phyloP scores from a whole-genome alignment of 2,329 filamentous ascomycete genomes.

The Plenodomus lindquistii region DNA sequence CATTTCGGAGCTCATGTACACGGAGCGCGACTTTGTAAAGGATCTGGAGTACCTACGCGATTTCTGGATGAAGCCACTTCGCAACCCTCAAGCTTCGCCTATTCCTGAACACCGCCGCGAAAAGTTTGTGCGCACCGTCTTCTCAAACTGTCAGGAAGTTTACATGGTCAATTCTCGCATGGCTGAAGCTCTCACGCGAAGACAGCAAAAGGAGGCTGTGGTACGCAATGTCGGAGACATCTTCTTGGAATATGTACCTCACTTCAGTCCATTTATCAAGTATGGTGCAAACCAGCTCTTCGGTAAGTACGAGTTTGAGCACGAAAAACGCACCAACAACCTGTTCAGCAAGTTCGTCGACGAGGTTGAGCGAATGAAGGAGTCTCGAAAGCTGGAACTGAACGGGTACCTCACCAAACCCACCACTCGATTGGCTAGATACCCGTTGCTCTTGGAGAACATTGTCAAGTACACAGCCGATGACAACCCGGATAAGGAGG shows the following conservation, averaged over 20 bases:
- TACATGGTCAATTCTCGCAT: conserved; percentile 88
- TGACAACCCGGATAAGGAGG: conserved; percentile 84
- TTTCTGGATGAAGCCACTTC: conserved; percentile 95
- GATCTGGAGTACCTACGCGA: conserved; percentile 96
- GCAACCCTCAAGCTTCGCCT: conserved; percentile 70
- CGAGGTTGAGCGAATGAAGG: conserved; percentile 92
- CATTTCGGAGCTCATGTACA: conserved; percentile 98
- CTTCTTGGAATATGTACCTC: conserved; percentile 87
- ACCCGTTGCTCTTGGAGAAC: conserved; percentile 88
- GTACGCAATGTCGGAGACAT: conserved; percentile 91
- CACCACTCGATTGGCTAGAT: conserved; percentile 90
- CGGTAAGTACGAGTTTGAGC: conserved; percentile 97
- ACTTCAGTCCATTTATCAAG: conserved; percentile 93
- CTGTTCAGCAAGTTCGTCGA: conserved; percentile 91
- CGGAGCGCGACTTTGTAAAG: conserved; percentile 97
- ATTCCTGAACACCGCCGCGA: conserved; percentile 87
- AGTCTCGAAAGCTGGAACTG: conserved; percentile 93
- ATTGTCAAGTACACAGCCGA: conserved; percentile 90
- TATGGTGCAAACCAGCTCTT: conserved; percentile 96
- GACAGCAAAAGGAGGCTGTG: conserved; percentile 88
- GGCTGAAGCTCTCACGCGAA: conserved; percentile 81
- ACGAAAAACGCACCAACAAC: conserved; percentile 84
- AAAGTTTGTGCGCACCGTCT: conserved; percentile 90
- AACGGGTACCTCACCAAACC: conserved; percentile 98
- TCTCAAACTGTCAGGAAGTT: conserved; percentile 94